phyloP scores from a whole-genome alignment of 2,329 filamentous ascomycete species.

The Setomelanomma holmii region DNA sequence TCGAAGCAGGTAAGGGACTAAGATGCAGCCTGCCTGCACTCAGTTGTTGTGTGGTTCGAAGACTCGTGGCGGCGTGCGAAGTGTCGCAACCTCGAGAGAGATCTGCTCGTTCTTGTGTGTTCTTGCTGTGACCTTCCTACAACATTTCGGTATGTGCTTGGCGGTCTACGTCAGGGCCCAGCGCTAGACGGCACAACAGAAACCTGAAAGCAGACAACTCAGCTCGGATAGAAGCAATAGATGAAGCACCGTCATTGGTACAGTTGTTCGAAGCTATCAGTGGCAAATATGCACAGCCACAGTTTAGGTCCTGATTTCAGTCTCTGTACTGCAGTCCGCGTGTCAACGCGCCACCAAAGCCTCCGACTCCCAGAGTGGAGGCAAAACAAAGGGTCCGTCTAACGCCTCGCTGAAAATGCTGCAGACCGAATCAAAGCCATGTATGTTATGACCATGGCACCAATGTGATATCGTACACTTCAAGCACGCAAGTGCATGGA shows the following conservation, averaged over 20 bases:
- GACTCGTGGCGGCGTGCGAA: background rate
- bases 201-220: constrained; percentile 18
- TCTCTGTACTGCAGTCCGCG: background rate
- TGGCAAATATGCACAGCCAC: background rate
- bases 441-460: background rate
- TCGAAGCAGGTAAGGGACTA: constrained; percentile 1
- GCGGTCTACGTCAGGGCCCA: constrained; percentile 25
- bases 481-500: background rate
- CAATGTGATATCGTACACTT: constrained; percentile 4
- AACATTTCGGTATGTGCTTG: constrained; percentile 11
- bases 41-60: background rate
- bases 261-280: background rate
- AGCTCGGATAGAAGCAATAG: background rate
- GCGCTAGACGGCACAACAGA: constrained; percentile 6
- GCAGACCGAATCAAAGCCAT: background rate
- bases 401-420: background rate
- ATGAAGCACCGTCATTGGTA: background rate
- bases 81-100: background rate
- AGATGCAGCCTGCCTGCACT: background rate
- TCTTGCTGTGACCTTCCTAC: constrained; percentile 3
- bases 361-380: background rate
- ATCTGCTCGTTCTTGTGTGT: background rate
- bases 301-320: background rate
- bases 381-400: background rate
- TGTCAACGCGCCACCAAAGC: background rate